Evolutionary conservation across 441 rosid genomes (phyloP), one percentile per base, ranked within the genome.

Genomic region (Pelargonium myrrhifolium): DNA sequence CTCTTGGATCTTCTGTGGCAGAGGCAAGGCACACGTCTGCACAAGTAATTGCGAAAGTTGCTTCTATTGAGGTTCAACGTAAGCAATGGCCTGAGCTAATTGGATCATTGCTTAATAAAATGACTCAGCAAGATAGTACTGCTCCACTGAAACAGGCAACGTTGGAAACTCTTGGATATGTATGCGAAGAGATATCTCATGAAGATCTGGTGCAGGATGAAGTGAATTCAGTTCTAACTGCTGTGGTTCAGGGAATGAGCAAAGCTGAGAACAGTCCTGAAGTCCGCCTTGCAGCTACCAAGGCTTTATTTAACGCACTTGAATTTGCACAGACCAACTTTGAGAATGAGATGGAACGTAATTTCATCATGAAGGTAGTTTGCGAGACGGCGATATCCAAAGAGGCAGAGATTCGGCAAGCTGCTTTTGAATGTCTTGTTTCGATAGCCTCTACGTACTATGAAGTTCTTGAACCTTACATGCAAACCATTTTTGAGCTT

Each of bases 161-260:
- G 0, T 64, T 85, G 40, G 89, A 83, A 68, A 85, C 87, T 70
- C 85, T 85, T 47, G 86, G 89, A 53, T 83, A 76, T 69, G 64
- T 85, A 26, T 85, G 89, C 22, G 89, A 85, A 77, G 89, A 85
- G 73, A 79, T 85, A 14, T 85, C 86, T n/a, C 81, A 83, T 40
- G 81, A 85, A 71, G 85, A 63, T 58, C 78, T 84, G 0, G 87
- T 80, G 11, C 84, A 80, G 49, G 87, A 84, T 63, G 81, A 82
- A 14, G 85, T 85, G 24, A 85, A 85, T 70, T 79, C 77, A 53
- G 80, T 85, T 42, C 84, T 85, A 59, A 85, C 89, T 1, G 89
- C 85, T 4, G 85, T 82, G 22, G 87, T 85, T 65, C 86, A 85
- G 66, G 85, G 88, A 15, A 80, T 85, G 86, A 85, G 75, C 68